phyloP scores from a whole-genome alignment of 768 basidiomycete genomes.

The Macrolepiota albuminosa region DNA sequence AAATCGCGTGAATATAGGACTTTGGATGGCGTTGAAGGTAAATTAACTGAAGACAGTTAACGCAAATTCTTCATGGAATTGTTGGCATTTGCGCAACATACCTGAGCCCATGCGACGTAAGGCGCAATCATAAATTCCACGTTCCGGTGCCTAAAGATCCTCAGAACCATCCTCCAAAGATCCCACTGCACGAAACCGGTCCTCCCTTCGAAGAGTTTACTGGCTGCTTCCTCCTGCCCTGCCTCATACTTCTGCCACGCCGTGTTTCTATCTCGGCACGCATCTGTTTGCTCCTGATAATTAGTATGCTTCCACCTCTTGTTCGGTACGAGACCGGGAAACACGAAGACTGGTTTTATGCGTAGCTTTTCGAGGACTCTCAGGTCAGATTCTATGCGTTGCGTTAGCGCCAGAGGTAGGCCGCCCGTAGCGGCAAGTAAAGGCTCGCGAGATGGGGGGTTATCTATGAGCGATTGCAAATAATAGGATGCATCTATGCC shows the following conservation, averaged over 20 bases:
- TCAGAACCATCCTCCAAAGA: conserved; percentile 88
- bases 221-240: conserved; percentile 86
- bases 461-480: conserved; percentile 72
- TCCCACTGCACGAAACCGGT: conserved; percentile 79
- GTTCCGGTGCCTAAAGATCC: conserved; percentile 90
- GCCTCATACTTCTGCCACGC: conserved; percentile 95
- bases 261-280: conserved; percentile 69
- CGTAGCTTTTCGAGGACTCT: conserved; percentile 83
- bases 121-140: conserved; percentile 97
- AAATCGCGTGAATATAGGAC: conserved; percentile 92
- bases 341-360: conserved; percentile 99
- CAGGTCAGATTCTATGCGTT: conserved; percentile 88
- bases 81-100: conserved; percentile 29
- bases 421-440: conserved; percentile 94
- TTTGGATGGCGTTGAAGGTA: conserved; percentile 93
- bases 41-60: conserved; percentile 57
- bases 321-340: conserved; percentile 81
- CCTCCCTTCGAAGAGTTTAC: conserved; percentile 75
- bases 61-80: neutral
- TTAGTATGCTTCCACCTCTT: conserved; percentile 66
- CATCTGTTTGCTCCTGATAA: conserved; percentile 55
- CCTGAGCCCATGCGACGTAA: conserved; percentile 94
- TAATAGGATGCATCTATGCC: conserved; percentile 97
- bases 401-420: conserved; percentile 81
- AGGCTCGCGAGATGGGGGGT: conserved; percentile 77